Conservation (phyloP, 2,329 filamentous ascomycete genomes). For the Corinectria fuckeliana region DNA sequence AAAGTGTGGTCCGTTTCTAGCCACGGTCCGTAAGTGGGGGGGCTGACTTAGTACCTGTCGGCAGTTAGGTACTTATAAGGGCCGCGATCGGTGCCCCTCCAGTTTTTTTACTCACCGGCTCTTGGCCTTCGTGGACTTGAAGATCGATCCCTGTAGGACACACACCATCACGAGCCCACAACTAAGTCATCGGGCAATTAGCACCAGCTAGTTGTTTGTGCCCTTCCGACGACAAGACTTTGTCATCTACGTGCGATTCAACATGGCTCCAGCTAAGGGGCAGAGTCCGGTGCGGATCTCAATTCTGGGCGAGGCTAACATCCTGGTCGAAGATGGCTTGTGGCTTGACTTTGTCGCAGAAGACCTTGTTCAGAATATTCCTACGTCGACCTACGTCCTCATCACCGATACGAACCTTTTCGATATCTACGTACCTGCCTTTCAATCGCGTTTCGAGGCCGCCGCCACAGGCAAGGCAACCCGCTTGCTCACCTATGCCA, state of each 20-base stretch:
- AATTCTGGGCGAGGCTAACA: constrained; percentile 88
- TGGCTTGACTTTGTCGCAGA: constrained; percentile 82
- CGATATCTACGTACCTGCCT: constrained; percentile 79
- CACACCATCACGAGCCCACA: not conserved
- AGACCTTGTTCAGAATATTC: constrained; percentile 78
- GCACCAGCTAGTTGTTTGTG: not conserved
- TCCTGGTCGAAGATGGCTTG: constrained; percentile 89
- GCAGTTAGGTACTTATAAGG: constrained; percentile 6
- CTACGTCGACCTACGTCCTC: constrained; percentile 91
- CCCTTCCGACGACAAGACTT: constrained; percentile 9
- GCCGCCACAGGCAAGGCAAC: constrained; percentile 46
- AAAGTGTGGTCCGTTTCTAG: no score
- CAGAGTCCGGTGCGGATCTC: constrained; percentile 66
- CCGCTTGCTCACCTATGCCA: constrained; percentile 83
- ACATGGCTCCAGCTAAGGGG: constrained; percentile 36
- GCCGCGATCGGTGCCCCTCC: constrained; percentile 19
- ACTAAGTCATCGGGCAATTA: constrained; percentile 1
- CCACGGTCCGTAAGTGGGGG: no score
- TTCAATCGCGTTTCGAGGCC: constrained; percentile 56
- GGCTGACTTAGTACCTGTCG: not conserved
- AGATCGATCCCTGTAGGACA: constrained; percentile 8
- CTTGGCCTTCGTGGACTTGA: not conserved
- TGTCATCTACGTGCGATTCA: constrained; percentile 14
- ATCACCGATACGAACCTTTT: constrained; percentile 95
- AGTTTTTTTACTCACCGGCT: constrained; percentile 10